phyloP scores from a whole-genome alignment of 768 basidiomycete species.

The Amanita brunnescens region DNA sequence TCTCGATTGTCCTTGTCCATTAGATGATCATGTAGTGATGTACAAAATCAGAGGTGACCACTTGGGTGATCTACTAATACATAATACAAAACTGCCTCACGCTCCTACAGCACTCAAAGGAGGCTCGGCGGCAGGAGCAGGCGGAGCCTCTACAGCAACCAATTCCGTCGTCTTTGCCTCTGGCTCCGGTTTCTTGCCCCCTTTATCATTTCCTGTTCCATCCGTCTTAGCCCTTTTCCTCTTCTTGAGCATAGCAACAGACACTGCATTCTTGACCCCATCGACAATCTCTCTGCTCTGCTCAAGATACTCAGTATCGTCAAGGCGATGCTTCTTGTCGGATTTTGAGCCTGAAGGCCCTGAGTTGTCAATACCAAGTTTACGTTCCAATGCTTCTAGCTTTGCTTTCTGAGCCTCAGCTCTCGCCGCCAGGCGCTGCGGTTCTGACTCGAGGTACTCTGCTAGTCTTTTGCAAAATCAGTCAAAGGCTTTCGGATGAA shows the following conservation, averaged over 20 bases:
- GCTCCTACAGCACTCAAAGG: constrained; percentile 24
- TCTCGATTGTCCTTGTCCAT: constrained; percentile 59
- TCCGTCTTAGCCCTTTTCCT: constrained; percentile 16
- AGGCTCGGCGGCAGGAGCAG: constrained; percentile 1
- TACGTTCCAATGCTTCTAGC: constrained; percentile 76
- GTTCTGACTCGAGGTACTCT: constrained; percentile 79
- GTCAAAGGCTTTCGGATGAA: not conserved
- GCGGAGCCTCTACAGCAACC: not conserved
- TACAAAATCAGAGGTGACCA: not conserved
- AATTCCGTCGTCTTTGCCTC: constrained; percentile 38
- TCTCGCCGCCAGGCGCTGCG: constrained; percentile 69
- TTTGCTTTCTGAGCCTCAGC: constrained; percentile 74
- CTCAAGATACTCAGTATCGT: constrained; percentile 88
- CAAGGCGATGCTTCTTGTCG: constrained; percentile 72
- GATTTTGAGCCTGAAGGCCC: constrained; percentile 20
- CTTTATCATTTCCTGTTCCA: constrained; percentile 33
- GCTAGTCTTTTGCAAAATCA: constrained; percentile 46
- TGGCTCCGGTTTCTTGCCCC: constrained; percentile 58
- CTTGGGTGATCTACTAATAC: not conserved
- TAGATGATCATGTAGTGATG: not conserved
- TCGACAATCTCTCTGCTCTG: constrained; percentile 88
- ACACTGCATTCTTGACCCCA: constrained; percentile 84
- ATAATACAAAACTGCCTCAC: constrained; percentile 9
- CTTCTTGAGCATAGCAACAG: constrained; percentile 35
- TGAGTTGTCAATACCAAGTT: constrained; percentile 54